Evolutionary conservation across 495 filamentous ascomycete genomes (phyloP).

Genomic region (Podospora didyma): DNA sequence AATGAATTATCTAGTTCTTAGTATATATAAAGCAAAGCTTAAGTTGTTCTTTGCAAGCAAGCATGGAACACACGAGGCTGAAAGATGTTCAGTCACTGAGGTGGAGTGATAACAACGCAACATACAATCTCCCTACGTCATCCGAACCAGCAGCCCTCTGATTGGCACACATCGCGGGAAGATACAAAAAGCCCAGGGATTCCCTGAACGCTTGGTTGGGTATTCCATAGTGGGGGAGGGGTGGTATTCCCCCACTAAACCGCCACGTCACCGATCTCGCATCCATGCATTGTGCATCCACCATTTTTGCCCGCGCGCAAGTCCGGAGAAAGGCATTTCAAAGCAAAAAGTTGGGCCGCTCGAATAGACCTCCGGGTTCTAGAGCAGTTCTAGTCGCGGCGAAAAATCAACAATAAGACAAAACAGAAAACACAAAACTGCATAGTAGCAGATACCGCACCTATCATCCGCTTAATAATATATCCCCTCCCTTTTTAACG

Average conservation of each 20-base stretch:
- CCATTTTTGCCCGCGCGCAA: neutral
- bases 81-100: neutral
- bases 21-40: no score
- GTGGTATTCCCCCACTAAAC: neutral
- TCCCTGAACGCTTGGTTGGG: no score
- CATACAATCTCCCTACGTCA: neutral
- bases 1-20: no score
- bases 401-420: no score
- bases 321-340: constrained; percentile 5
- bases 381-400: no score
- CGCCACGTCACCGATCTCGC: constrained; percentile 1
- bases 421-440: neutral
- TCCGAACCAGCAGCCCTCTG: neutral
- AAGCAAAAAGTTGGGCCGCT: no score
- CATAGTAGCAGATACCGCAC: no score
- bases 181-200: neutral
- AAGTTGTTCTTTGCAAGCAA: no score
- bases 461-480: no score
- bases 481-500: no score
- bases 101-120: neutral
- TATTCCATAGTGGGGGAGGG: neutral
- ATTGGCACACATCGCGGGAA: neutral
- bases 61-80: neutral
- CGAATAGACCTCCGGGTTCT: no score
- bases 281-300: no score